Percentiles rank a stretch among this genome's conserved stretches.
These are phyloP conservation scores for Parastagonospora avenae DNA, from an alignment of 2,329 filamentous ascomycete species.

Conservation along the genomic window DNA sequence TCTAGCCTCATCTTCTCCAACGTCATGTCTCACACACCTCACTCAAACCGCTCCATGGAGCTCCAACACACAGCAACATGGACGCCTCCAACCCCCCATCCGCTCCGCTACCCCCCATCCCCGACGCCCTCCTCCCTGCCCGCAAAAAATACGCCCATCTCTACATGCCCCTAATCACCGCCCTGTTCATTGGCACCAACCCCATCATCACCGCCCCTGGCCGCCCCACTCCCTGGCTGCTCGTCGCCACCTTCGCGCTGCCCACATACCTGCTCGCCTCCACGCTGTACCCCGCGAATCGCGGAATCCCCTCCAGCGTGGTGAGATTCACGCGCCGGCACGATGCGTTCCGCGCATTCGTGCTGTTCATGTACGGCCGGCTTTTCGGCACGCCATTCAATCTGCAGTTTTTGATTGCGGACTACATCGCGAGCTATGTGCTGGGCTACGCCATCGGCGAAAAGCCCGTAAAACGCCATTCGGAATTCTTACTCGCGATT, in stretches of 20 bases:
- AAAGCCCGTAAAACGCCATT: slow-evolving; percentile 14
- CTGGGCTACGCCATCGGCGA: slow-evolving; percentile 11
- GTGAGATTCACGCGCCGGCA: slow-evolving; percentile 23
- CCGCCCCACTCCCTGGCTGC: slow-evolving; percentile 1
- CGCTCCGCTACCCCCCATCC: neutral
- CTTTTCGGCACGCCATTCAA: slow-evolving; percentile 17
- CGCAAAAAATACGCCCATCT: slow-evolving; percentile 16
- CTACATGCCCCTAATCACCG: slow-evolving; percentile 19
- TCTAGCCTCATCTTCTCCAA: neutral
- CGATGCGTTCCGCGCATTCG: slow-evolving; percentile 14
- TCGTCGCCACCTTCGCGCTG: slow-evolving; percentile 9
- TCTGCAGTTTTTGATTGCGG: slow-evolving; percentile 10
- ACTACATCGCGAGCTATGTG: slow-evolving; percentile 11
- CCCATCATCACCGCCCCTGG: neutral
- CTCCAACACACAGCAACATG: neutral
- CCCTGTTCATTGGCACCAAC: slow-evolving; percentile 6
- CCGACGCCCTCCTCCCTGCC: neutral
- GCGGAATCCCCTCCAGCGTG: slow-evolving; percentile 9
- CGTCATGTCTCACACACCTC: neutral
- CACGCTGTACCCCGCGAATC: slow-evolving; percentile 11
- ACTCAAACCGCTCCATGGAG: neutral
- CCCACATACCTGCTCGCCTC: slow-evolving; percentile 20
- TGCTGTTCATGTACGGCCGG: slow-evolving; percentile 21
- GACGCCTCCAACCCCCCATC: neutral
- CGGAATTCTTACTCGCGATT: slow-evolving; percentile 16